Conservation (phyloP, 345 rosid species). For the Microthlaspi erraticum region DNA sequence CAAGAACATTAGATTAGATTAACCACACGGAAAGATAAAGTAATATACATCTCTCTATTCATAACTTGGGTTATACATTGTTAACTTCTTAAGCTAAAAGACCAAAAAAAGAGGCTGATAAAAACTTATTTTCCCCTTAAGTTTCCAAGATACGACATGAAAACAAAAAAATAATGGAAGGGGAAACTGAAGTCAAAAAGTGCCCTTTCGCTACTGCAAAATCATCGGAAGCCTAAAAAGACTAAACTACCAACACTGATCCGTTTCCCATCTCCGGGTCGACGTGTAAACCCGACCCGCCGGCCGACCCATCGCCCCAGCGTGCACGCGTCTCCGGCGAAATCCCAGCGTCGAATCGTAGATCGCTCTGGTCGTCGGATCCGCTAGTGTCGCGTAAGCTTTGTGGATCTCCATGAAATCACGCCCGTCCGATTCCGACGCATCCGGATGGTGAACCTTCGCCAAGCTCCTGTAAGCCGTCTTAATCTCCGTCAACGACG, state of each 20-base stretch:
- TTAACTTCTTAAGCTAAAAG: not conserved
- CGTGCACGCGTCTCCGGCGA: conserved; percentile 38
- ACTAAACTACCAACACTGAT: conserved; percentile 78
- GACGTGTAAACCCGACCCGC: conserved; percentile 40
- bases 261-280: conserved; percentile 88
- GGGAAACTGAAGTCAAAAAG: conserved; percentile 35
- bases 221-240: conserved; percentile 11
- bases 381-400: conserved; percentile 76
- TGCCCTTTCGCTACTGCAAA: conserved; percentile 26
- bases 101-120: not conserved
- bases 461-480: conserved; percentile 70
- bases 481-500: conserved; percentile 69
- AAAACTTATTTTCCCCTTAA: conserved; percentile 26
- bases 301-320: conserved; percentile 39
- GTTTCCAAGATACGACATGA: conserved; percentile 10
- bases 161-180: conserved; percentile 10
- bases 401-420: conserved; percentile 73
- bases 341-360: conserved; percentile 63
- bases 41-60: conserved; percentile 31
- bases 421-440: conserved; percentile 56
- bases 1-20: not conserved
- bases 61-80: conserved; percentile 25
- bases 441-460: conserved; percentile 68
- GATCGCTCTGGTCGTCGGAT: conserved; percentile 71
- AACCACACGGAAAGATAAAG: no score